Conservation (phyloP, 768 basidiomycete genomes). For the Mycena pura region DNA sequence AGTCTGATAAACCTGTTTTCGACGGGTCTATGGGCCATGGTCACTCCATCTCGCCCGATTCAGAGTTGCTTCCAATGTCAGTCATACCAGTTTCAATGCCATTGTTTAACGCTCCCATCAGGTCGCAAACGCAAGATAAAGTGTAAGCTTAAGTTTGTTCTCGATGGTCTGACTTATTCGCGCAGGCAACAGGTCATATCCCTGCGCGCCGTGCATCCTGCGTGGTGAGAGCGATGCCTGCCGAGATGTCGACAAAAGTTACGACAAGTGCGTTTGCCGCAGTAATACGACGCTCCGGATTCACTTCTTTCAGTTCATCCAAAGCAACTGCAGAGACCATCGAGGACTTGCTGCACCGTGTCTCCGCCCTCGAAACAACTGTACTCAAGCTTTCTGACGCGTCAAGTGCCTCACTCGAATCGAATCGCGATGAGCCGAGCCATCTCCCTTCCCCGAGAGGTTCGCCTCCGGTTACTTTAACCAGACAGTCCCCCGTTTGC, state of each 20-base stretch:
- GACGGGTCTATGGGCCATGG: slow-evolving; percentile 6
- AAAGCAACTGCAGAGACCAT: slow-evolving; percentile 27
- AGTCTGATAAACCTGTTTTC: too few species aligned
- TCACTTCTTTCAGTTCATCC: slow-evolving; percentile 1
- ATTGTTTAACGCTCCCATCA: not conserved
- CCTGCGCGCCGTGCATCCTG: slow-evolving; percentile 35
- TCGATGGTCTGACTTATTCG: not conserved
- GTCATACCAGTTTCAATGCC: not conserved
- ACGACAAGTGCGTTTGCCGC: slow-evolving; percentile 27
- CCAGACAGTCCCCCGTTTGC: slow-evolving; percentile 19
- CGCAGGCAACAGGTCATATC: slow-evolving; percentile 34
- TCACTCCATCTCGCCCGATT: slow-evolving; percentile 31
- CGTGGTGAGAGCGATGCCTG: slow-evolving; percentile 34
- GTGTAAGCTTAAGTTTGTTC: slow-evolving; percentile 23
- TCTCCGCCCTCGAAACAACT: slow-evolving; percentile 30
- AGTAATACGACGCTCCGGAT: too few species aligned
- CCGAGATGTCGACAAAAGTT: slow-evolving; percentile 33
- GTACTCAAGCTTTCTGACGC: slow-evolving; percentile 30
- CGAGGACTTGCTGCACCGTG: slow-evolving; percentile 34
- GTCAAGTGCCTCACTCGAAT: not conserved
- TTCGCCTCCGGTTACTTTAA: not conserved
- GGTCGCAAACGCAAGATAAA: slow-evolving; percentile 40
- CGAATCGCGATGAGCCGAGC: not conserved
- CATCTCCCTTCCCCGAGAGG: slow-evolving; percentile 13
- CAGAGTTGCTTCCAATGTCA: slow-evolving; percentile 38